phyloP scores from a whole-genome alignment of 495 filamentous ascomycete species.

The Pyrenula aspistea region DNA sequence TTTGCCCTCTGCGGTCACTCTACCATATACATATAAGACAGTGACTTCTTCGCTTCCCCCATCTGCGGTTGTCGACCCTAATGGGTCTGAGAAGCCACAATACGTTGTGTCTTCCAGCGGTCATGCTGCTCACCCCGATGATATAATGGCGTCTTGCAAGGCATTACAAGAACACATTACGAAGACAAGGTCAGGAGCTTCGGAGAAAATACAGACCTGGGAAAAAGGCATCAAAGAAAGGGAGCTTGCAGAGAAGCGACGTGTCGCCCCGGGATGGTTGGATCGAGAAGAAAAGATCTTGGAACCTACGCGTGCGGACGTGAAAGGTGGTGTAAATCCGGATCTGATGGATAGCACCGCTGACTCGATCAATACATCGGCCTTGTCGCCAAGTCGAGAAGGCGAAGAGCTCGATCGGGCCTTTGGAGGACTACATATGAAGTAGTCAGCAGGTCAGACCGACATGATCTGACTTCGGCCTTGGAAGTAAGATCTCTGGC shows the following conservation, averaged over 20 bases:
- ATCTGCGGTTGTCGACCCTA: slow-evolving; percentile 47
- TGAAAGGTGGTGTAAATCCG: slow-evolving; percentile 15
- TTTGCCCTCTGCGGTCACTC: slow-evolving; percentile 77
- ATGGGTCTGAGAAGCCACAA: slow-evolving; percentile 33
- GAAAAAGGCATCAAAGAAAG: slow-evolving; percentile 57
- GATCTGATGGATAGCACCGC: slow-evolving; percentile 33
- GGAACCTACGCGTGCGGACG: slow-evolving; percentile 41
- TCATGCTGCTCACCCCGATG: slow-evolving; percentile 67
- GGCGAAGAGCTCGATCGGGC: slow-evolving; percentile 81
- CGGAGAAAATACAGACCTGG: slow-evolving; percentile 53
- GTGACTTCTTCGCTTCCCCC: slow-evolving; percentile 78
- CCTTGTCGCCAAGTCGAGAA: slow-evolving; percentile 31
- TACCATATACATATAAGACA: slow-evolving; percentile 89
- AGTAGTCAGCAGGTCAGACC: slow-evolving; percentile 23
- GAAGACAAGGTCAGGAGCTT: slow-evolving; percentile 48
- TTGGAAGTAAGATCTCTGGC: too few species aligned
- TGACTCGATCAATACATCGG: slow-evolving; percentile 31
- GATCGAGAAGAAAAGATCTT: slow-evolving; percentile 79
- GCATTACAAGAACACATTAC: slow-evolving; percentile 65
- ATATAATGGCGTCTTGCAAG: slow-evolving; percentile 69
- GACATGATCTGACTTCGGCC: too few species aligned
- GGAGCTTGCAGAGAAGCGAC: slow-evolving; percentile 83
- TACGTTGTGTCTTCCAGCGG: slow-evolving; percentile 64
- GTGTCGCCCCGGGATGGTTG: slow-evolving; percentile 87
- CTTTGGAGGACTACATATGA: slow-evolving; percentile 59